Conservation (phyloP, 2,329 filamentous ascomycete species). For the Triangularia verruculosa region DNA sequence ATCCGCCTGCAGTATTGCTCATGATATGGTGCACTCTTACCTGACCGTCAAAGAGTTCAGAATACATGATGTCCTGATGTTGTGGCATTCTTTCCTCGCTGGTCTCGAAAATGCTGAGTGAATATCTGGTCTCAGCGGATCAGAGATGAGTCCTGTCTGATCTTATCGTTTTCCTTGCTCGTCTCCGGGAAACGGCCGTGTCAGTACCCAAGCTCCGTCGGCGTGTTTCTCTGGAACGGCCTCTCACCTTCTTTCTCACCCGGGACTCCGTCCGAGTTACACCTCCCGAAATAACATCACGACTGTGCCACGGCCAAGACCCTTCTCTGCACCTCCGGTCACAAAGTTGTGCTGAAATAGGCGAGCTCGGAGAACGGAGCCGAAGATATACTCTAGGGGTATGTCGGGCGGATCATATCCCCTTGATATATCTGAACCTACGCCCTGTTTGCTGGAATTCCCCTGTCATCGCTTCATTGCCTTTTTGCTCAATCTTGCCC, state of each 20-base stretch:
- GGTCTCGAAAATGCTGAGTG: too few species aligned
- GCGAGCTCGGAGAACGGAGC: background rate
- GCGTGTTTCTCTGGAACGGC: background rate
- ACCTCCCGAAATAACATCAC: background rate
- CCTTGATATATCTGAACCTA: background rate
- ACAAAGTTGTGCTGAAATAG: background rate
- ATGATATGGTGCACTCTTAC: background rate
- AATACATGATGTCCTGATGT: background rate
- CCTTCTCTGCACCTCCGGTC: background rate
- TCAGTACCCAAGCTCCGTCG: background rate
- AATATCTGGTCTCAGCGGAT: too few species aligned
- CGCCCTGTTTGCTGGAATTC: too few species aligned
- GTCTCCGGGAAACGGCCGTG: background rate
- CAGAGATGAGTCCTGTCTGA: background rate
- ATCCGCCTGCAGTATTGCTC: background rate
- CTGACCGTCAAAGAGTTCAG: background rate
- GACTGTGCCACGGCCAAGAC: background rate
- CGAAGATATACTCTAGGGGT: background rate
- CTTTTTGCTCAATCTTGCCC: too few species aligned
- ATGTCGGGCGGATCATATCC: background rate
- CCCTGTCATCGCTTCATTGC: too few species aligned
- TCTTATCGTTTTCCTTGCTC: background rate
- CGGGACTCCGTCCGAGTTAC: background rate
- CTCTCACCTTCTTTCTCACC: background rate
- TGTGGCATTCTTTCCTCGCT: background rate